A percentile compares a stretch with the other conserved stretches of the same genome.
Conservation (phyloP, 352 stramenopile species). For the Thraustotheca clavata region DNA sequence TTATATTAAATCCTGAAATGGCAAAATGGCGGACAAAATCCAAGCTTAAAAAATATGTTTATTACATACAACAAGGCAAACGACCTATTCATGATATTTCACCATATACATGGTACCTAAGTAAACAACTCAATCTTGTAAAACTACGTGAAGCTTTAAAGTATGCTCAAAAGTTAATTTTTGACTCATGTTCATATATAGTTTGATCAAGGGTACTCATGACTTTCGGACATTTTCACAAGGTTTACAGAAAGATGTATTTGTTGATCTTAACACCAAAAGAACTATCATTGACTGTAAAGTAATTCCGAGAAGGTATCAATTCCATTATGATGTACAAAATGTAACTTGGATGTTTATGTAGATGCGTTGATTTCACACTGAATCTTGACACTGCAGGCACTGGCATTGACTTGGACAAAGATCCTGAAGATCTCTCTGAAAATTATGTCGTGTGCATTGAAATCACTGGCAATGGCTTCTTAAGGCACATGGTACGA, state of each 20-base stretch:
- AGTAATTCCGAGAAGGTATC: conserved; percentile 52
- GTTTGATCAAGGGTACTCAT: conserved; percentile 52
- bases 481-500: conserved; percentile 82
- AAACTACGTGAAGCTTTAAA: conserved; percentile 54
- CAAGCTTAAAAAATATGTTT: conserved; percentile 83
- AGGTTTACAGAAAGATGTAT: conserved; percentile 49
- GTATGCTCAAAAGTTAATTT: conserved; percentile 21
- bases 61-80: conserved; percentile 81
- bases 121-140: conserved; percentile 47
- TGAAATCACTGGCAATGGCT: conserved; percentile 74
- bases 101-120: conserved; percentile 81
- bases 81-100: conserved; percentile 55
- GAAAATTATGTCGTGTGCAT: conserved; percentile 50
- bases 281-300: conserved; percentile 55
- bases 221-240: conserved; percentile 80
- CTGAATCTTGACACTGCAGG: conserved; percentile 49
- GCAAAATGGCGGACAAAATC: conserved; percentile 57
- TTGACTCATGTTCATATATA: conserved; percentile 18
- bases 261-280: conserved; percentile 49
- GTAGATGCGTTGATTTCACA: conserved; percentile 63
- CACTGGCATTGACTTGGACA: conserved; percentile 37
- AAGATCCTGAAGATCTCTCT: conserved; percentile 29
- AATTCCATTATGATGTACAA: too few species aligned
- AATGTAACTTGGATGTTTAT: neutral
- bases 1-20: conserved; percentile 24